Evolutionary conservation across 306 rosid species (phyloP).

Genomic region (Rosa chinensis): DNA sequence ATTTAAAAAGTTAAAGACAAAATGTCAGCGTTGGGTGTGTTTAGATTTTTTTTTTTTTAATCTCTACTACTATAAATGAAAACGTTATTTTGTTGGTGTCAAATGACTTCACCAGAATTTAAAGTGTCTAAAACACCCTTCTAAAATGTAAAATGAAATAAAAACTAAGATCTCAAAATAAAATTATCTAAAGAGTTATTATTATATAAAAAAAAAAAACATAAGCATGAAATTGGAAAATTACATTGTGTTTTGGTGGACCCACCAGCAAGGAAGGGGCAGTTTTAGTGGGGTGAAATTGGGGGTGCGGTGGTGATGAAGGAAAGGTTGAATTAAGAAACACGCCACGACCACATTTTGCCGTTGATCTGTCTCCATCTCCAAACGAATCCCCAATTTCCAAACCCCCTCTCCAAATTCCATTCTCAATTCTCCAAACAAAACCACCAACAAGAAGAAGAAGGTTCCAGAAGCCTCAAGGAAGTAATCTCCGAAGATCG

Average conservation of each 20-base stretch:
- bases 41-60: no score
- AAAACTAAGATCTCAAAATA: no score
- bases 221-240: no score
- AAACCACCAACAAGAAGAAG: not conserved
- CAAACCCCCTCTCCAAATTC: not conserved
- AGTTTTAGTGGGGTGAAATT: not conserved
- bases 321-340: slow-evolving; percentile 4
- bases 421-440: not conserved
- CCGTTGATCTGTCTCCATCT: slow-evolving; percentile 53
- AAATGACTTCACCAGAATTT: no score
- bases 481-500: slow-evolving; percentile 11
- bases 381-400: slow-evolving; percentile 40
- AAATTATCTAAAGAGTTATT: no score
- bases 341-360: slow-evolving; percentile 28
- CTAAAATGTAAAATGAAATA: no score
- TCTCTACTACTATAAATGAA: no score
- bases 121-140: no score
- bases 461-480: not conserved
- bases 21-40: no score
- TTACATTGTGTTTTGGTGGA: not conserved
- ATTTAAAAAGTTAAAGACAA: no score
- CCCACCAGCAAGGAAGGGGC: not conserved
- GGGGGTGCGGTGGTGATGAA: not conserved
- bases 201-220: no score
- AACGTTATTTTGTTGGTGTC: no score